Evolutionary conservation across 306 rosid species (phyloP), one percentile per base, ranked within the genome.

Genomic region (Quercus mongolica): DNA sequence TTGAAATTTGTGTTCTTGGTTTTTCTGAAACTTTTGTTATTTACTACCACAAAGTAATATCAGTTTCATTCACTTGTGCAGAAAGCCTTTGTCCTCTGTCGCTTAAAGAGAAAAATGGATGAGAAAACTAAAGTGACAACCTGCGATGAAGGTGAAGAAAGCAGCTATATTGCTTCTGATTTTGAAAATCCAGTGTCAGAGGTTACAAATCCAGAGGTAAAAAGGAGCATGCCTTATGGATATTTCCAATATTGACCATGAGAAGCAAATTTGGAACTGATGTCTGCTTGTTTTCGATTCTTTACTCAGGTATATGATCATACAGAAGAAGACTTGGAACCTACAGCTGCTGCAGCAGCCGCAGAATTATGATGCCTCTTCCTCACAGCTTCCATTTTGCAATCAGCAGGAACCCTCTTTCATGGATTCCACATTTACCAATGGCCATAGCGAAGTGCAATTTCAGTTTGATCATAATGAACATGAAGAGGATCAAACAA

Each of bases 21-120:
- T 26, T 76, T 76, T 70, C 28, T 75, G 23, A 72, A 74, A 72
- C 46, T 49, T 23, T 11, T 75, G 46, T 55, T 74, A 18, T 7
- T 46, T 55, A 61, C 73, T 52, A 62, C 26, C 28, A 75, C 12
- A 58, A 31, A 70, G 69, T 13, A 72, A 69, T n/a, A n/a, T 26
- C 77, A 76, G 69, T 74, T 74, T 38, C 28, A 26, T 46, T 54
- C 55, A 72, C 59, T 78, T 74, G 44, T 83, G 78, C 78, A 90
- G 98, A 74, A 63, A 59, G 62, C 78, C 54, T 87, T 83, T 72
- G 93, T 89, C 68, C 25, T 94, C 38, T 80, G 89, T 74, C 85
- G 83, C 28, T 55, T 94, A 74, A 89, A 31, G 65, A 78, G 56
- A 73, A n/a, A n/a, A 23, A 8, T 69, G 21, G 86, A 78, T 61